phyloP scores from a whole-genome alignment of 805 yeast species.

The Starmera quercuum region DNA sequence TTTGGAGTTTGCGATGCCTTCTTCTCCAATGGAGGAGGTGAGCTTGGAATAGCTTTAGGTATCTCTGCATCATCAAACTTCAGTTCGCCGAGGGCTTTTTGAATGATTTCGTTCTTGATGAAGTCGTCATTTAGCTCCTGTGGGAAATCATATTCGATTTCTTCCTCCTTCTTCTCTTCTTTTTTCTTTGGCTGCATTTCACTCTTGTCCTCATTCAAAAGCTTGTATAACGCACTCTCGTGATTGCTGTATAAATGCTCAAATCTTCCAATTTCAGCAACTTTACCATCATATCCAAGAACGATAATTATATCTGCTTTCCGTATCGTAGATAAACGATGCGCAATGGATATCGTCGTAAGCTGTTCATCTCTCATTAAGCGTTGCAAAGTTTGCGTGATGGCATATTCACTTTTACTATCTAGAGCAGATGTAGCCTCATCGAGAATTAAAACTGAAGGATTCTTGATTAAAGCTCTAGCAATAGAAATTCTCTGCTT shows the following conservation, averaged over 20 bases:
- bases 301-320: constrained; percentile 83
- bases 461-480: constrained; percentile 69
- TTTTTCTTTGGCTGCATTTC: neutral
- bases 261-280: constrained; percentile 69
- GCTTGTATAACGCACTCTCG: constrained; percentile 28
- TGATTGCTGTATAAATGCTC: constrained; percentile 44
- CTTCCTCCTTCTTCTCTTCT: too few species aligned
- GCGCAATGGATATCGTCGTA: constrained; percentile 90
- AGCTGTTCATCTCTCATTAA: constrained; percentile 51
- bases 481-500: constrained; percentile 84
- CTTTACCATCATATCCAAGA: constrained; percentile 71
- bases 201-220: constrained; percentile 26
- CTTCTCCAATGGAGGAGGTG: too few species aligned
- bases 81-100: constrained; percentile 13
- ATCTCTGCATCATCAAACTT: constrained; percentile 7
- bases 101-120: constrained; percentile 16
- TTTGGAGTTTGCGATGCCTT: too few species aligned
- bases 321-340: constrained; percentile 82
- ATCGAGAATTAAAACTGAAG: constrained; percentile 69
- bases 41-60: neutral
- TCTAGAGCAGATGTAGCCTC: constrained; percentile 92
- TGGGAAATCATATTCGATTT: neutral
- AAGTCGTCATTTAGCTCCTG: constrained; percentile 12
- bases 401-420: constrained; percentile 62
- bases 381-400: constrained; percentile 66